A percentile compares a stretch with the other conserved stretches of the same genome.
phyloP scores from a whole-genome alignment of 129 eudicot genomes.

The Pittosporum tobira region DNA sequence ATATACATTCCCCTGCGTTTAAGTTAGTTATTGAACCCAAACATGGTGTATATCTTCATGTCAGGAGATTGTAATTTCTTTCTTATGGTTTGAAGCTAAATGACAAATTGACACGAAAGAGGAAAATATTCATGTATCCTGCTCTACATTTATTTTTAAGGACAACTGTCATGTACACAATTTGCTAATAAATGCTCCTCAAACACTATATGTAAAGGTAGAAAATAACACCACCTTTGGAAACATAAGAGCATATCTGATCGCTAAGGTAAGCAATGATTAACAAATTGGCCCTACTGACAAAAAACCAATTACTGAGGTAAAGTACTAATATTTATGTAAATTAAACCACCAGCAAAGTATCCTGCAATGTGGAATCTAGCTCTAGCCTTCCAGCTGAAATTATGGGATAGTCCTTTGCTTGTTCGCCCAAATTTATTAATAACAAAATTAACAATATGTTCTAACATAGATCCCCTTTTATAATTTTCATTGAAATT shows the following conservation, averaged over 20 bases:
- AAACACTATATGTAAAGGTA: no score
- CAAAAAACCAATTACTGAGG: not conserved
- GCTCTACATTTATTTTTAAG: no score
- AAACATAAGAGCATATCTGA: not conserved
- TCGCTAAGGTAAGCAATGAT: not conserved
- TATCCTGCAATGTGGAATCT: no score
- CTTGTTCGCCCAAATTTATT: not conserved
- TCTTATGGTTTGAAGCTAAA: not conserved
- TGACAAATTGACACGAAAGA: not conserved
- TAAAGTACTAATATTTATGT: not conserved
- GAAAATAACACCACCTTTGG: no score
- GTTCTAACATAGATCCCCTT: not conserved
- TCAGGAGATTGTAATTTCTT: constrained; percentile 9
- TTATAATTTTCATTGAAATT: not conserved
- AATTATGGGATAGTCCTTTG: not conserved
- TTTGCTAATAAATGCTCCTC: no score
- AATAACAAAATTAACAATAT: no score
- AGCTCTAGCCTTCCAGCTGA: constrained; percentile 7
- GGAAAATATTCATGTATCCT: not conserved
- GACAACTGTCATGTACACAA: no score
- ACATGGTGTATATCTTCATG: constrained; percentile 31
- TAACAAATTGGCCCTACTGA: no score
- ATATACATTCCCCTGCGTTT: constrained; percentile 38
- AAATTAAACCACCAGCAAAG: not conserved
- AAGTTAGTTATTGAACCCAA: constrained; percentile 34